A percentile compares a stretch with the other conserved stretches of the same genome.
Conservation (phyloP, 768 basidiomycete species). For the Candolleomyces efflorescens region DNA sequence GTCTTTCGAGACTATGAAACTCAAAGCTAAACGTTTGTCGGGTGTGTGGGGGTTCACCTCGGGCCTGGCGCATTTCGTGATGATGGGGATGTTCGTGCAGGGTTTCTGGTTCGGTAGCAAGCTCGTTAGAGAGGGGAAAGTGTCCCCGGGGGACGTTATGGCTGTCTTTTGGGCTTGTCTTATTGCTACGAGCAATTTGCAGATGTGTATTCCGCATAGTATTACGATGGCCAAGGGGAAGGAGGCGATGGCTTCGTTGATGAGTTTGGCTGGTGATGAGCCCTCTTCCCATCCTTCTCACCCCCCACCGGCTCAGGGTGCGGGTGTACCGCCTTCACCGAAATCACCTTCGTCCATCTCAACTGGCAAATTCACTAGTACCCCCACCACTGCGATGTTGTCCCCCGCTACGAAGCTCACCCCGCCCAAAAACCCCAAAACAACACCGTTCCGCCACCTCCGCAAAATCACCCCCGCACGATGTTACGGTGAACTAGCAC, state of each 20-base stretch:
- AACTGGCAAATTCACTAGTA: not conserved
- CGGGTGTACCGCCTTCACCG: too few relatives aligned
- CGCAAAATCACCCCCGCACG: constrained; percentile 61
- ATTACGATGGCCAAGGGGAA: constrained; percentile 81
- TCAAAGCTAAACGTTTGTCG: constrained; percentile 50
- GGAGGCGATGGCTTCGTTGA: constrained; percentile 65
- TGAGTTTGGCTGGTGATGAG: constrained; percentile 50
- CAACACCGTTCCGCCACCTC: constrained; percentile 47
- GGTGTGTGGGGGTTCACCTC: constrained; percentile 73
- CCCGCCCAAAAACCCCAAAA: constrained; percentile 6
- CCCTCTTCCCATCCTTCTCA: constrained; percentile 14
- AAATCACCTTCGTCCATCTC: not conserved
- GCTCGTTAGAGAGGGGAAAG: constrained; percentile 75
- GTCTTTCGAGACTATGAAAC: constrained; percentile 41
- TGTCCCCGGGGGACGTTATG: constrained; percentile 77
- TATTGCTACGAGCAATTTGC: constrained; percentile 83
- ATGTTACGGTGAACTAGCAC: constrained; percentile 72
- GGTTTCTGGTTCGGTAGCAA: constrained; percentile 95
- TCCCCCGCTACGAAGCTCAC: too few relatives aligned
- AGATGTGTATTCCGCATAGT: constrained; percentile 81
- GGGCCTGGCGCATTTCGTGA: constrained; percentile 72
- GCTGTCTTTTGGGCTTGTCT: constrained; percentile 98
- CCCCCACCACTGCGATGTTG: constrained; percentile 12
- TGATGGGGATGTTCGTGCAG: constrained; percentile 92
- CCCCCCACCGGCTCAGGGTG: too few relatives aligned